Evolutionary conservation across 768 basidiomycete genomes (phyloP).

Genomic region (Lentinula lateritia): DNA sequence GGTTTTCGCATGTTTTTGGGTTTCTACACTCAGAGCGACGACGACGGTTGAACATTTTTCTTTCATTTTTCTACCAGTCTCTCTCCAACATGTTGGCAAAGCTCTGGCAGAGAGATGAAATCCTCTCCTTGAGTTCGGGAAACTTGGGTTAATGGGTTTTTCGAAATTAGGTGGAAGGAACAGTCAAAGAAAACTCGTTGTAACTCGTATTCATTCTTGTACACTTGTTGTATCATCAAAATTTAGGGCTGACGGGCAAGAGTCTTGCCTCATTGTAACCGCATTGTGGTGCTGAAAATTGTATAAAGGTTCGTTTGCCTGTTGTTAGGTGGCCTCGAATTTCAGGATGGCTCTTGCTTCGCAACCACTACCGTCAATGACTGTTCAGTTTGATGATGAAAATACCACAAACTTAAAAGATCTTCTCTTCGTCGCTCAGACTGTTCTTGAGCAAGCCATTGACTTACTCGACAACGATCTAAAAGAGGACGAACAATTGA

Average conservation of each 20-base stretch:
- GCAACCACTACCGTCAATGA: conserved; percentile 15
- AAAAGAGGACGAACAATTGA: conserved; percentile 64
- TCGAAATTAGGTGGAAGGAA: conserved; percentile 81
- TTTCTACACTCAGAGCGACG: conserved; percentile 56
- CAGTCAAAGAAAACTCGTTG: conserved; percentile 19
- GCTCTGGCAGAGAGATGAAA: conserved; percentile 58
- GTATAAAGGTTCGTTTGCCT: not conserved
- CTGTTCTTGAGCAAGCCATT: conserved; percentile 66
- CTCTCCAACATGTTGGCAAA: conserved; percentile 48
- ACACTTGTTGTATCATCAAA: not conserved
- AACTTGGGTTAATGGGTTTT: conserved; percentile 46
- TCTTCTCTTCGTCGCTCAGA: conserved; percentile 61
- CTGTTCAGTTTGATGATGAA: conserved; percentile 14
- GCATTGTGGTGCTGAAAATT: conserved; percentile 6
- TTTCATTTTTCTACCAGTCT: conserved; percentile 56
- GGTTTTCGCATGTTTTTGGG: conserved; percentile 4
- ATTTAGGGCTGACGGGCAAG: not conserved
- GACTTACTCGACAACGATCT: conserved; percentile 65
- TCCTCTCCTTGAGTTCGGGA: conserved; percentile 81
- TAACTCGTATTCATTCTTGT: conserved; percentile 15
- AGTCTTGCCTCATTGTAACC: conserved; percentile 10
- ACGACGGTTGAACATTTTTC: conserved; percentile 58
- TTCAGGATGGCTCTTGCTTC: not conserved
- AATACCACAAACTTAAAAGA: conserved; percentile 32
- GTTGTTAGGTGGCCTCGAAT: not conserved